Conservation (phyloP, 345 rosid genomes). For the Trapa bicornis region DNA sequence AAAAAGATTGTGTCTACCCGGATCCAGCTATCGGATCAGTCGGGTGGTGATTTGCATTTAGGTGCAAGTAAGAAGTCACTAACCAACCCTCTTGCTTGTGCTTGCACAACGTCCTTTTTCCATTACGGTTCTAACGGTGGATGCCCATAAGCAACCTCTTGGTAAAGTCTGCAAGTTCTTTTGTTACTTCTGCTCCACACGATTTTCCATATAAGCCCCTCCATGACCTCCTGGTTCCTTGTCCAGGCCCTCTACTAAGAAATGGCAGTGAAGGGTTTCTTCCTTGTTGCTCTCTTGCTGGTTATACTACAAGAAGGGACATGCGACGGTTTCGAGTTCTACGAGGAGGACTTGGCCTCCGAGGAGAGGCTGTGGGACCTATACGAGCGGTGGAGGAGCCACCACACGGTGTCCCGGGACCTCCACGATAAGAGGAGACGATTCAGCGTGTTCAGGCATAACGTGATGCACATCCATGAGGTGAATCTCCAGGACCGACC, state of each 20-base stretch:
- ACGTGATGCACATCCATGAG: conserved; percentile 56
- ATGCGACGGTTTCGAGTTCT: conserved; percentile 48
- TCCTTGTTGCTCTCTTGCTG: conserved; percentile 24
- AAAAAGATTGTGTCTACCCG: neutral
- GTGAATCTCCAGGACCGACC: conserved; percentile 59
- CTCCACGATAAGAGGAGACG: conserved; percentile 52
- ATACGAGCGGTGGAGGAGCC: conserved; percentile 82
- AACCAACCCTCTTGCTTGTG: neutral
- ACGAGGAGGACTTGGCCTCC: conserved; percentile 44
- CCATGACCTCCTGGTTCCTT: neutral
- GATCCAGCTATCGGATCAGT: too few relatives aligned
- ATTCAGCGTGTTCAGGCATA: conserved; percentile 69
- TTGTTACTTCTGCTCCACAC: conserved; percentile 1
- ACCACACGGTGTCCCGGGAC: conserved; percentile 57
- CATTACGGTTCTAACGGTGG: conserved; percentile 10
- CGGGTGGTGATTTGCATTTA: neutral
- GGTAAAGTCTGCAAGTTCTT: conserved; percentile 28
- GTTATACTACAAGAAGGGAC: conserved; percentile 27
- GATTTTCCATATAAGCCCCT: conserved; percentile 20
- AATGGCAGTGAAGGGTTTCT: conserved; percentile 16
- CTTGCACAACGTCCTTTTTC: neutral
- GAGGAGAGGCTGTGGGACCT: conserved; percentile 65
- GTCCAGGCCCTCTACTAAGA: neutral
- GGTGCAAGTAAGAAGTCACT: neutral
- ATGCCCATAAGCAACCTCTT: conserved; percentile 26